Base-by-base conservation (phyloP, 2,329 filamentous ascomycete genomes). In the Hypomyces perniciosus region DNA sequence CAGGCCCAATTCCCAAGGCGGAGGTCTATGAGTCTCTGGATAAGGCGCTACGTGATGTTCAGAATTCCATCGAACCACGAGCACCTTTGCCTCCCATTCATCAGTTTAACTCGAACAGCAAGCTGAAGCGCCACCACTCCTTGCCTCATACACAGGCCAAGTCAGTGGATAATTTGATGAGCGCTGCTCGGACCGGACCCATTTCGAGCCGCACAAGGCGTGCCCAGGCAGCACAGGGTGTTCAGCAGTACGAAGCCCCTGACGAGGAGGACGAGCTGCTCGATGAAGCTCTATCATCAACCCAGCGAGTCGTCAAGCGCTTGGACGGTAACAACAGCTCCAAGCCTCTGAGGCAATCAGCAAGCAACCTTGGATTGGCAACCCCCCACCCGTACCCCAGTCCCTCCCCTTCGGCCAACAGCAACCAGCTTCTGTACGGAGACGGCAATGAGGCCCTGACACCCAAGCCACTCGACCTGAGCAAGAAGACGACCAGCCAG, bases 251-350 rank as follows among this genome's bases (percentile, higher is more conserved):
- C 65, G 93, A 99, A 64, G 91, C 91, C 0, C 90, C 93, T 1
- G 91, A 95, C 61, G 93, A 99, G 68, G 92, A 97, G 64, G 93
- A 99, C 53, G 93, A 99, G 70, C 78, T 99, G 8, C 77, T 97
- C 8, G 91, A 96, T 59, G 93, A 99, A 69, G 90, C 84, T 20
- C 75, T 96, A 39, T 80, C 84, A 44, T 89, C 88, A 5, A 88
- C 90, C 0, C 85, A 85, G 61, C 82, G 81, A 54, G 88, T 84
- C 6, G 86, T 88, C 62, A 85, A 82, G 64, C 83, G 83, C 8
- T 75, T 95, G 54, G 88, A 78, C 64, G 79, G 71, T 63, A 55
- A 62, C 45, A 50, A 53, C 20, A 20, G 20, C 8, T 44, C 55
- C 34, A 69, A 70, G 55, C 59, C 68, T 33, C 69, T 85, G 31